Percentiles rank a stretch among this genome's conserved stretches.
Conservation (phyloP, 1,284 basidiomycete species). For the Pyrrhoderma noxium region DNA sequence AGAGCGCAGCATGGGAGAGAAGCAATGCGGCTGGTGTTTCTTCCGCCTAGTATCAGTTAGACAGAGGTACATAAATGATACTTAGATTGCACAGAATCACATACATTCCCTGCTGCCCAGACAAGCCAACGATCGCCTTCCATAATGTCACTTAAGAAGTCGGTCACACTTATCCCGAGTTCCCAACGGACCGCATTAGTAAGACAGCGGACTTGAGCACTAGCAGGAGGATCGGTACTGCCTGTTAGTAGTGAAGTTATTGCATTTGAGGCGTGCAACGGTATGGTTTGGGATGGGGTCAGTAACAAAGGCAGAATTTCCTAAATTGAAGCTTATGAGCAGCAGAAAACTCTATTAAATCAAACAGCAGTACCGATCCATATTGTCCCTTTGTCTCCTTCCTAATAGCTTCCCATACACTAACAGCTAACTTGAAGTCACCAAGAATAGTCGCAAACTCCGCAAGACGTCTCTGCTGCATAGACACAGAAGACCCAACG, state of each 20-base stretch:
- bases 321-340: slow-evolving; percentile 29
- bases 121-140: slow-evolving; percentile 78
- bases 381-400: slow-evolving; percentile 62
- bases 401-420: slow-evolving; percentile 80
- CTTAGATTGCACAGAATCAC: slow-evolving; percentile 22
- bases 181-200: slow-evolving; percentile 70
- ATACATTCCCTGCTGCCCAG: slow-evolving; percentile 71
- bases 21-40: slow-evolving; percentile 70
- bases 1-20: slow-evolving; percentile 65
- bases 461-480: slow-evolving; percentile 80
- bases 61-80: slow-evolving; percentile 17
- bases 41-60: slow-evolving; percentile 50
- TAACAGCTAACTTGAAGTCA: slow-evolving; percentile 80
- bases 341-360: background rate
- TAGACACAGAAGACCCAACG: slow-evolving; percentile 34
- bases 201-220: slow-evolving; percentile 56
- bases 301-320: slow-evolving; percentile 68
- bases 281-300: slow-evolving; percentile 53
- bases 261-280: slow-evolving; percentile 54
- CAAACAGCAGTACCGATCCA: slow-evolving; percentile 49
- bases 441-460: slow-evolving; percentile 93
- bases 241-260: slow-evolving; percentile 38
- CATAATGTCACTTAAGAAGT: slow-evolving; percentile 48
- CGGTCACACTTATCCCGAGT: slow-evolving; percentile 45
- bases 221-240: slow-evolving; percentile 45